phyloP scores from a whole-genome alignment of 202 grass and related monocot species.

The Dendrocalamus latiflorus region DNA sequence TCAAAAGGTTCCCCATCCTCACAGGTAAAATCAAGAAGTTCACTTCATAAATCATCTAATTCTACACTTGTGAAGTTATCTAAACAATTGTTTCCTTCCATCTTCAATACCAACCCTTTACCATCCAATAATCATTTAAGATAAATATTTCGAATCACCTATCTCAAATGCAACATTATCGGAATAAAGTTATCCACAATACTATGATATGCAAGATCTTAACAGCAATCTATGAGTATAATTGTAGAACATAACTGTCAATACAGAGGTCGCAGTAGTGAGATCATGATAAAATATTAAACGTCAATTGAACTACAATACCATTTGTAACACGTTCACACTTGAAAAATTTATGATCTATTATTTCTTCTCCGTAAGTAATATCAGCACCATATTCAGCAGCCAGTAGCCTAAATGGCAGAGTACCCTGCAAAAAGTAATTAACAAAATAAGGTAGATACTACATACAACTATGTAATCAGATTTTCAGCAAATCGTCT shows the following conservation, averaged over 20 bases:
- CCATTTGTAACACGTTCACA: constrained; percentile 81
- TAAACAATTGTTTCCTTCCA: not conserved
- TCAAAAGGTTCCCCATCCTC: not conserved
- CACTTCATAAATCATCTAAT: not conserved
- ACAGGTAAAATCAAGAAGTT: constrained; percentile 3
- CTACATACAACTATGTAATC: not conserved
- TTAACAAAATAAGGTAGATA: constrained; percentile 23
- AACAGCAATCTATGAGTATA: not conserved
- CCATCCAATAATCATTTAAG: constrained; percentile 5
- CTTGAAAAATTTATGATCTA: constrained; percentile 87
- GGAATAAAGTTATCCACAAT: not conserved
- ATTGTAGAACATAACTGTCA: not conserved
- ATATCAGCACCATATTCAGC: constrained; percentile 96
- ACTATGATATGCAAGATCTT: not conserved
- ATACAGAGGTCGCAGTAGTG: not conserved
- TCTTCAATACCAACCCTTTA: not conserved
- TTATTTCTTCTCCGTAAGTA: constrained; percentile 95
- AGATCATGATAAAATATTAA: constrained; percentile 12
- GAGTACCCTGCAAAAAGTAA: constrained; percentile 60
- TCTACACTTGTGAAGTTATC: not conserved
- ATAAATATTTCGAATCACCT: not conserved
- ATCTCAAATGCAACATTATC: constrained; percentile 2
- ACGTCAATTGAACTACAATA: constrained; percentile 28
- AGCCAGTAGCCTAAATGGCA: constrained; percentile 80
- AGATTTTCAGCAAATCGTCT: not conserved